Evolutionary conservation across 768 basidiomycete species (phyloP).

Genomic region (Calvatia gigantea): DNA sequence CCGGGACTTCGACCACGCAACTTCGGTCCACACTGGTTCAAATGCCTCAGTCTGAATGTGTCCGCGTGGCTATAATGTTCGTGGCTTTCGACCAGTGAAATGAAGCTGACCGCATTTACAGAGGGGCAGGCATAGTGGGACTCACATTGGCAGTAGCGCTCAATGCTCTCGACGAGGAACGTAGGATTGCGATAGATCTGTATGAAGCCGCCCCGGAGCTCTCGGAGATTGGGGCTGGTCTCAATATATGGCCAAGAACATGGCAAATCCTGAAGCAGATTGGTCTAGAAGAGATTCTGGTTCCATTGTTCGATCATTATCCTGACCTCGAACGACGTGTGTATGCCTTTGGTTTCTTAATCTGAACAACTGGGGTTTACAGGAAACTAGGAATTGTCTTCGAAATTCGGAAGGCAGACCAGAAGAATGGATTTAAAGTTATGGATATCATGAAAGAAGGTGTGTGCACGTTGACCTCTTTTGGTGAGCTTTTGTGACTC

Average conservation of each 20-base stretch:
- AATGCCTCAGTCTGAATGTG: background rate
- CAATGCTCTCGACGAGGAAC: slow-evolving; percentile 19
- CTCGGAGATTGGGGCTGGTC: slow-evolving; percentile 41
- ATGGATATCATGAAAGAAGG: slow-evolving; percentile 10
- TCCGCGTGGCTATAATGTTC: background rate
- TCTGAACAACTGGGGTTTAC: background rate
- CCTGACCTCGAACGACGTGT: slow-evolving; percentile 15
- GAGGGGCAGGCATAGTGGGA: slow-evolving; percentile 42
- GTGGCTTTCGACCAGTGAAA: background rate
- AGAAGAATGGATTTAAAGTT: slow-evolving; percentile 12
- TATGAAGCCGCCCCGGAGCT: slow-evolving; percentile 39
- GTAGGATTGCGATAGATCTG: slow-evolving; percentile 29
- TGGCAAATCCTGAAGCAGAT: slow-evolving; percentile 15
- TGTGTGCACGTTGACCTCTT: background rate
- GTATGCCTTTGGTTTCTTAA: background rate
- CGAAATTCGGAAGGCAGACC: slow-evolving; percentile 29
- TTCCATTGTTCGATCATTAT: slow-evolving; percentile 11
- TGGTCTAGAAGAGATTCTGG: slow-evolving; percentile 13
- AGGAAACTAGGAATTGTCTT: slow-evolving; percentile 18
- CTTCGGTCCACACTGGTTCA: no score
- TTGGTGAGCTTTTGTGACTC: no score
- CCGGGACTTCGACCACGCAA: no score
- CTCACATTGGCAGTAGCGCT: slow-evolving; percentile 32
- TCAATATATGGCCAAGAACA: slow-evolving; percentile 30
- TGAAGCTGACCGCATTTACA: slow-evolving; percentile 10